phyloP scores from a whole-genome alignment of 495 filamentous ascomycete species.

The Xanthoparmelia taractica region DNA sequence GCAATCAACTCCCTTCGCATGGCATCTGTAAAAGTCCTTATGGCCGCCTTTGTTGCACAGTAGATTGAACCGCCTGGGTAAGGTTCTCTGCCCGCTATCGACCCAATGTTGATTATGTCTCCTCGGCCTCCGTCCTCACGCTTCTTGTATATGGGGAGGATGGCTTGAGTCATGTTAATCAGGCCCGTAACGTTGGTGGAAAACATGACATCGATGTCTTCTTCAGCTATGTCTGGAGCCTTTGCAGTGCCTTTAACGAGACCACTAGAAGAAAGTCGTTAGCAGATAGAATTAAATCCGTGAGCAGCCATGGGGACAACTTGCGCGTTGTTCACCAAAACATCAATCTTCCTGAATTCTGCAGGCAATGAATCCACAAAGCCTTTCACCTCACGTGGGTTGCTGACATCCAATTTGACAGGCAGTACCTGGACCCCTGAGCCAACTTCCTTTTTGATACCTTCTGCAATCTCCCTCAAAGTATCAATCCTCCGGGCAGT shows the following conservation, averaged over 20 bases:
- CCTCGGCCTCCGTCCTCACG: slow-evolving; percentile 70
- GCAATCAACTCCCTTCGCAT: slow-evolving; percentile 83
- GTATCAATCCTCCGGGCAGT: slow-evolving; percentile 78
- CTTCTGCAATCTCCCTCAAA: slow-evolving; percentile 63
- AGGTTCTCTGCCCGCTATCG: slow-evolving; percentile 84
- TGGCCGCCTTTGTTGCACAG: slow-evolving; percentile 92
- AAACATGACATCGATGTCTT: slow-evolving; percentile 84
- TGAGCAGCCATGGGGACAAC: slow-evolving; percentile 28
- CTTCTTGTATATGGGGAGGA: slow-evolving; percentile 77
- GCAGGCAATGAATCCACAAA: slow-evolving; percentile 70
- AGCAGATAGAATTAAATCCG: background rate
- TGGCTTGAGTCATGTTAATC: slow-evolving; percentile 94
- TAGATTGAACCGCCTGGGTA: slow-evolving; percentile 92
- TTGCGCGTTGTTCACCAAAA: slow-evolving; percentile 96
- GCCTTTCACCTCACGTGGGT: slow-evolving; percentile 61
- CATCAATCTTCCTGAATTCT: slow-evolving; percentile 79
- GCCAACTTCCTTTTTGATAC: slow-evolving; percentile 73
- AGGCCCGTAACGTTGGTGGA: slow-evolving; percentile 87
- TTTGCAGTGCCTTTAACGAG: slow-evolving; percentile 82
- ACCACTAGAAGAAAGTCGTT: slow-evolving; percentile 44
- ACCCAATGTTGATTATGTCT: slow-evolving; percentile 96
- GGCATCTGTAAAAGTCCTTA: slow-evolving; percentile 81
- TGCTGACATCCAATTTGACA: slow-evolving; percentile 80
- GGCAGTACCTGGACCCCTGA: slow-evolving; percentile 75
- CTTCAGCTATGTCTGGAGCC: slow-evolving; percentile 72